Conservation (phyloP, 2,329 filamentous ascomycete genomes). For the Cylindrodendrum hubeiense region DNA sequence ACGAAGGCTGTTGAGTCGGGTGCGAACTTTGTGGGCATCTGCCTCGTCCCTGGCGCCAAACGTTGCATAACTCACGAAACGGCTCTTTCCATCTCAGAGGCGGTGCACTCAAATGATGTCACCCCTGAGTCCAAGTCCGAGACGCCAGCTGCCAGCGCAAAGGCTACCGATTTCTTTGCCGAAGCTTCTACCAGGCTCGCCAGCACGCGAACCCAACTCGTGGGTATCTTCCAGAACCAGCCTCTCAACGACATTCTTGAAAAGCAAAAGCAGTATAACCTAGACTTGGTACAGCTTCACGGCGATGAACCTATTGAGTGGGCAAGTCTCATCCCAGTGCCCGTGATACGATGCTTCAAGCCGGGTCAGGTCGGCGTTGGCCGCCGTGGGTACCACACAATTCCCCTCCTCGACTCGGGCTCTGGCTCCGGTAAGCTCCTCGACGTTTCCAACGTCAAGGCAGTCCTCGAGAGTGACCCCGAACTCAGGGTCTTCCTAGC, state of each 20-base stretch:
- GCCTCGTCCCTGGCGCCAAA: constrained; percentile 84
- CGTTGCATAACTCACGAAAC: constrained; percentile 84
- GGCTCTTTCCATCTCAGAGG: constrained; percentile 83
- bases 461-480: constrained; percentile 73
- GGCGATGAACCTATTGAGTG: constrained; percentile 94
- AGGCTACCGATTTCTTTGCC: constrained; percentile 79
- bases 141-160: constrained; percentile 41
- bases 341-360: constrained; percentile 88
- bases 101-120: constrained; percentile 77
- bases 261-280: constrained; percentile 78
- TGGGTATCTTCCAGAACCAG: constrained; percentile 95
- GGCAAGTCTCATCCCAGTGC: constrained; percentile 89
- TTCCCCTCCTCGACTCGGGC: constrained; percentile 89
- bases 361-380: constrained; percentile 80
- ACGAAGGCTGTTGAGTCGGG: constrained; percentile 84
- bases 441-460: constrained; percentile 77
- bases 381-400: constrained; percentile 81
- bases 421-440: constrained; percentile 85
- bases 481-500: constrained; percentile 85
- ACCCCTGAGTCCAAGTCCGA: constrained; percentile 51
- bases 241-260: constrained; percentile 84
- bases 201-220: constrained; percentile 77
- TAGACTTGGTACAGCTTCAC: constrained; percentile 94
- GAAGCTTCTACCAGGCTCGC: constrained; percentile 61
- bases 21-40: constrained; percentile 94